These are phyloP conservation scores for Pythium insidiosum DNA, from an alignment of 352 stramenopile species.

Conservation along the genomic window DNA sequence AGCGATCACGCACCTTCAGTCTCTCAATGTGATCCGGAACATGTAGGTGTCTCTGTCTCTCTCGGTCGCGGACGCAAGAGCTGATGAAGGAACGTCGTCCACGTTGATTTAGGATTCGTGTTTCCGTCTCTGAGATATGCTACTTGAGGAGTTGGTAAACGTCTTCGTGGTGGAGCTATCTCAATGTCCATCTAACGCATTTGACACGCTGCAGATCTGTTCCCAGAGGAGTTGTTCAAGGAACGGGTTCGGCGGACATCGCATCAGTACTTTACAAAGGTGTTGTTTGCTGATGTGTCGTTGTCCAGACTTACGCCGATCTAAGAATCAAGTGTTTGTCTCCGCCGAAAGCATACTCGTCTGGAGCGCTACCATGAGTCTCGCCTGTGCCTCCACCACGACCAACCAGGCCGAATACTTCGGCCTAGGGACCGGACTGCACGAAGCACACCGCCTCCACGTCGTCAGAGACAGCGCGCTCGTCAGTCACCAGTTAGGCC, in stretches of 20 bases:
- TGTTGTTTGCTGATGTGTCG: too few relatives aligned
- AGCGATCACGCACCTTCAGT: constrained; percentile 23
- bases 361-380: too few relatives aligned
- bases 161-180: not conserved
- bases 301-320: too few relatives aligned
- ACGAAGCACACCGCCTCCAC: too few relatives aligned
- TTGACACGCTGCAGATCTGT: constrained; percentile 17
- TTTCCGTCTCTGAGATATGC: constrained; percentile 37
- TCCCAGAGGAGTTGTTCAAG: constrained; percentile 24
- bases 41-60: constrained; percentile 10
- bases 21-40: constrained; percentile 35
- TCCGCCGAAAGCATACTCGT: constrained; percentile 12
- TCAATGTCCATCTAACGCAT: too few relatives aligned
- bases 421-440: too few relatives aligned
- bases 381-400: too few relatives aligned
- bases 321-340: constrained; percentile 33
- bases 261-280: not conserved
- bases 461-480: too few relatives aligned
- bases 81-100: not conserved
- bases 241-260: constrained; percentile 13
- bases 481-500: too few relatives aligned
- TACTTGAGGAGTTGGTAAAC: constrained; percentile 23
- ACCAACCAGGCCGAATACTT: too few relatives aligned
- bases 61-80: not conserved
- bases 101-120: constrained; percentile 21